These are phyloP conservation scores for Talaromyces piceae DNA, from an alignment of 2,329 filamentous ascomycete species.

Conservation along the genomic window DNA sequence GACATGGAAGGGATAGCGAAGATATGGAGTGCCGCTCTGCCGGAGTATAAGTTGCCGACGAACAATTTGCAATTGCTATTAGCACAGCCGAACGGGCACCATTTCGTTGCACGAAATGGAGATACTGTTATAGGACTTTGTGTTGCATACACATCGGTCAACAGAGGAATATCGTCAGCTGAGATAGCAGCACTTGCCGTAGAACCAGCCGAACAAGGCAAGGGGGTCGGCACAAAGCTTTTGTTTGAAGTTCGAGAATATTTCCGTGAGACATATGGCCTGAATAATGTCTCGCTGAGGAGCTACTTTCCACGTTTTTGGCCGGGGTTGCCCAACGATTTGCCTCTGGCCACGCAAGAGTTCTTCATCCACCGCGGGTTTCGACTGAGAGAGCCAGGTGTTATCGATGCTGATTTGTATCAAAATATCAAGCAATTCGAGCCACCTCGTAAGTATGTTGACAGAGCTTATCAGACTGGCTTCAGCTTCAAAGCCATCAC, in stretches of 20 bases:
- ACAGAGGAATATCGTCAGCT: conserved; percentile 18
- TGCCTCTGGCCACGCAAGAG: conserved; percentile 25
- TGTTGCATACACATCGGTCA: conserved; percentile 25
- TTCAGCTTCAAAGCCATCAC: conserved; percentile 32
- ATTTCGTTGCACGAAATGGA: conserved; percentile 27
- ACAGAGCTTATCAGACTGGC: conserved; percentile 26
- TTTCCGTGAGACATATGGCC: conserved; percentile 19
- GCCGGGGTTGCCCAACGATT: conserved; percentile 36
- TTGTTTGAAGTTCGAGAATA: conserved; percentile 23
- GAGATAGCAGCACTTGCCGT: conserved; percentile 35
- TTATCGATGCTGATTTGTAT: conserved; percentile 33
- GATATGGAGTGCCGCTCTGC: conserved; percentile 32
- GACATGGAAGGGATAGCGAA: conserved; percentile 19
- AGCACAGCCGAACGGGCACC: conserved; percentile 19
- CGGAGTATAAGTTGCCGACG: conserved; percentile 26
- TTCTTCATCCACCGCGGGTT: conserved; percentile 40
- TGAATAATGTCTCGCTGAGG: conserved; percentile 20
- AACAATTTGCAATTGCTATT: conserved; percentile 23
- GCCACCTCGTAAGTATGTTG: conserved; percentile 27
- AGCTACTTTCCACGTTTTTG: conserved; percentile 39
- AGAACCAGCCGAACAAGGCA: conserved; percentile 23
- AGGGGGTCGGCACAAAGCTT: conserved; percentile 34
- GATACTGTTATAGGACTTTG: conserved; percentile 30
- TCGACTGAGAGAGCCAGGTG: conserved; percentile 19
- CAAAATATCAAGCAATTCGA: conserved; percentile 31